Evolutionary conservation across 2,329 filamentous ascomycete genomes (phyloP).

Genomic region (Pseudogymnoascus verrucosus): DNA sequence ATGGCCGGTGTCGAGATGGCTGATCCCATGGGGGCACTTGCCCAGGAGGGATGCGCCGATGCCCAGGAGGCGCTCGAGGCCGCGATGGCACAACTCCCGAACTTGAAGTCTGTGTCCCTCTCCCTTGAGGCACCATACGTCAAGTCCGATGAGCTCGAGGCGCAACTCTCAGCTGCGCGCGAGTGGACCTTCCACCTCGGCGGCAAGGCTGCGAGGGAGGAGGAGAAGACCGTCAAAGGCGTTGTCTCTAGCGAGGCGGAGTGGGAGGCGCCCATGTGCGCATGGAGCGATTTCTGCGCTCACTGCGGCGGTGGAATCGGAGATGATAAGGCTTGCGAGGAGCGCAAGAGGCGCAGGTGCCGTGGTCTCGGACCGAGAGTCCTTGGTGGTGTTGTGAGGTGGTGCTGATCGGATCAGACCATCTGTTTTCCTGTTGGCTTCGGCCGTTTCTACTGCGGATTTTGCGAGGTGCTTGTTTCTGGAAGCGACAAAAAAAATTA

Average conservation of each 20-base stretch:
- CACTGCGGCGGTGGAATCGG: neutral
- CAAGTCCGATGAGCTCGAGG: conserved; percentile 2
- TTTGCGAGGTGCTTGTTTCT: neutral
- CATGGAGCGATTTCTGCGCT: conserved; percentile 2
- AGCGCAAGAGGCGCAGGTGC: conserved; percentile 2
- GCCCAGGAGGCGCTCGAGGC: neutral
- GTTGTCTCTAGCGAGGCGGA: neutral
- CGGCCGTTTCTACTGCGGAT: neutral
- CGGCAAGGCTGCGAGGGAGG: neutral
- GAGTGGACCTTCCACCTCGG: neutral
- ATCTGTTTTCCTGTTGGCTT: neutral
- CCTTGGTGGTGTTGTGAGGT: neutral
- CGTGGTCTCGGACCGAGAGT: neutral
- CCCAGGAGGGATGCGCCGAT: neutral
- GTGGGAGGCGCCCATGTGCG: conserved; percentile 5
- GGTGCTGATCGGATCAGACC: neutral
- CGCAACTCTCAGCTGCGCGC: neutral
- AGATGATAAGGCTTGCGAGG: neutral
- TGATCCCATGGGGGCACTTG: neutral
- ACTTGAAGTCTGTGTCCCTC: neutral
- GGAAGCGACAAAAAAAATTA: neutral
- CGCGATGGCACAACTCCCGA: neutral
- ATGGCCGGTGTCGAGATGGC: neutral
- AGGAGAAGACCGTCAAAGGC: neutral
- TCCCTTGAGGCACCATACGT: conserved; percentile 3